These are phyloP conservation scores for Leptomonas seymouri DNA, from an alignment of 208 protist species.

Conservation along the genomic window DNA sequence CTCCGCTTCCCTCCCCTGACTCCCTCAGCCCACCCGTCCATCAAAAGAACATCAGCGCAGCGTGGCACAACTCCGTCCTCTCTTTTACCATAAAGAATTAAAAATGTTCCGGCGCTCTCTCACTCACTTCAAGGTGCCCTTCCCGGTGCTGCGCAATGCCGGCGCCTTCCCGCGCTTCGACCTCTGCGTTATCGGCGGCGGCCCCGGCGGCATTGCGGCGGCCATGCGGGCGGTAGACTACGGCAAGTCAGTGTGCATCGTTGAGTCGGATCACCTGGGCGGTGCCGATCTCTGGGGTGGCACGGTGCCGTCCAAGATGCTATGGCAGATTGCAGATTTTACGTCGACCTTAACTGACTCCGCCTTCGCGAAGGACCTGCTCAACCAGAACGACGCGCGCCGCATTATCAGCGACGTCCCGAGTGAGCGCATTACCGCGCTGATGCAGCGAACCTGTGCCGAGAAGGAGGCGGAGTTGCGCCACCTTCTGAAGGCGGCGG, in stretches of 20 bases:
- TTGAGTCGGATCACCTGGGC: constrained; percentile 57
- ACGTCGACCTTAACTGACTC: constrained; percentile 35
- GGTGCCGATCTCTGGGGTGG: constrained; percentile 75
- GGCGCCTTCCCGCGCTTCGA: constrained; percentile 63
- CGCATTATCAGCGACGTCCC: constrained; percentile 32
- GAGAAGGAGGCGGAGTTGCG: constrained; percentile 45
- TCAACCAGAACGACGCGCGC: constrained; percentile 27
- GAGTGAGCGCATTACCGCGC: constrained; percentile 36
- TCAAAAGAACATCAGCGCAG: no score
- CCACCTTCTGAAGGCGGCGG: constrained; percentile 30
- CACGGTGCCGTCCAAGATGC: constrained; percentile 70
- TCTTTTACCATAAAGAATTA: no score
- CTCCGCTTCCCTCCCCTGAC: no score
- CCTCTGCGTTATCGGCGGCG: constrained; percentile 73
- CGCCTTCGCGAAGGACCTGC: constrained; percentile 32
- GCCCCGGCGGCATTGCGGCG: constrained; percentile 60
- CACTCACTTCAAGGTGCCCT: constrained; percentile 26
- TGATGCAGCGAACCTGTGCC: constrained; percentile 43
- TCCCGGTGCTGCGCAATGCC: constrained; percentile 47
- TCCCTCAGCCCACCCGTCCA: no score
- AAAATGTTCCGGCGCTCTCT: constrained; percentile 33
- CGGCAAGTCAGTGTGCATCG: constrained; percentile 62
- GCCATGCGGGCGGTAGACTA: constrained; percentile 61
- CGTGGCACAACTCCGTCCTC: no score
- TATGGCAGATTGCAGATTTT: constrained; percentile 71